These are phyloP conservation scores for Leucocoprinus sp. DNA, from an alignment of 768 basidiomycete genomes.

Conservation along the genomic window DNA sequence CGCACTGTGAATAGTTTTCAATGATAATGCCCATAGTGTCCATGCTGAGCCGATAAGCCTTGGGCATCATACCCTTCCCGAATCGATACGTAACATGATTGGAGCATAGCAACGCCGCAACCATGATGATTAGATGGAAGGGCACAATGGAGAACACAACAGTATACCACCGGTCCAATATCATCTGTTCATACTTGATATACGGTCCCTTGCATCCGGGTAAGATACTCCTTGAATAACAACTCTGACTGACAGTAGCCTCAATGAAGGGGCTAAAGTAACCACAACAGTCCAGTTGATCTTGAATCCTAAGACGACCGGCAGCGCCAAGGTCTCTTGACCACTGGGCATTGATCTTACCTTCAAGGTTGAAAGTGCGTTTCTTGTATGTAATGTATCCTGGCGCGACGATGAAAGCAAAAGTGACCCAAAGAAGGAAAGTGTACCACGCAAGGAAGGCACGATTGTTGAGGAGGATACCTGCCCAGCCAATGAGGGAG, in stretches of 20 bases:
- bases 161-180: conserved; percentile 58
- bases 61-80: conserved; percentile 85
- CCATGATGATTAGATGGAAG: conserved; percentile 53
- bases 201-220: conserved; percentile 70
- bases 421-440: conserved; percentile 68
- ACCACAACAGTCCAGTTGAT: conserved; percentile 69
- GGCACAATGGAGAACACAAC: conserved; percentile 60
- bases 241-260: conserved; percentile 64
- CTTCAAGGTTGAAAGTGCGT: conserved; percentile 52
- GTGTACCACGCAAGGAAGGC: conserved; percentile 74
- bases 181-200: conserved; percentile 42
- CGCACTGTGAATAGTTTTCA: conserved; percentile 73
- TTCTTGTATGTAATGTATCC: conserved; percentile 76
- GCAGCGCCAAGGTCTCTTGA: conserved; percentile 45
- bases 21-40: conserved; percentile 72
- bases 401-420: conserved; percentile 64
- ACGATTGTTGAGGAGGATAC: conserved; percentile 81
- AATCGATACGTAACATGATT: conserved; percentile 84
- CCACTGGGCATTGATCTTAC: conserved; percentile 75
- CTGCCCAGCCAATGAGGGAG: conserved; percentile 70
- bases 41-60: conserved; percentile 66
- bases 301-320: conserved; percentile 61
- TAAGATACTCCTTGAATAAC: conserved; percentile 61
- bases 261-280: conserved; percentile 77
- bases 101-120: conserved; percentile 58